Conservation (phyloP, 306 rosid species). For the Aeschynomene evenia region DNA sequence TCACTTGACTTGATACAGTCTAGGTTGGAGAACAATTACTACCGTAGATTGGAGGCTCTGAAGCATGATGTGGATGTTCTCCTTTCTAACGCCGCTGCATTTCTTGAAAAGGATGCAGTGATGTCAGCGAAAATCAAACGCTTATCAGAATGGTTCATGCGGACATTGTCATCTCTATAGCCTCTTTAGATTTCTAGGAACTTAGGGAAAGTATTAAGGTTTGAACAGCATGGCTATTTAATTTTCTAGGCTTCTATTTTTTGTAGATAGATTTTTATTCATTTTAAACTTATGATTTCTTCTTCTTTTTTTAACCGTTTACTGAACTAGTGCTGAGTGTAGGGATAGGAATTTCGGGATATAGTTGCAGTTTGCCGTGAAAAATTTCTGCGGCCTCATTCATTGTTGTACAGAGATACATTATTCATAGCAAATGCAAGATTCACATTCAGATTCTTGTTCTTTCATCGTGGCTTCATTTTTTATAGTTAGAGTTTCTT, state of each 20-base stretch:
- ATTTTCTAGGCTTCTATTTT: conserved; percentile 23
- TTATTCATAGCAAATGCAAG: conserved; percentile 42
- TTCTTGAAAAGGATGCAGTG: conserved; percentile 59
- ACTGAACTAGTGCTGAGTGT: conserved; percentile 29
- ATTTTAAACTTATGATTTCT: conserved; percentile 27
- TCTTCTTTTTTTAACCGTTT: conserved; percentile 17
- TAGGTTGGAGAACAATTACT: conserved; percentile 82
- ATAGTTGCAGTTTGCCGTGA: conserved; percentile 49
- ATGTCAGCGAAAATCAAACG: conserved; percentile 54
- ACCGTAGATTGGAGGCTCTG: conserved; percentile 85
- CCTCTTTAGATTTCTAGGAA: conserved; percentile 26
- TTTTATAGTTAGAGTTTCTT: not conserved
- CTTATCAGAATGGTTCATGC: conserved; percentile 80
- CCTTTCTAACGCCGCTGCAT: conserved; percentile 60
- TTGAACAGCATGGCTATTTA: conserved; percentile 37
- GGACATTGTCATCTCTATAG: conserved; percentile 59
- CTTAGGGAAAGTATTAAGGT: conserved; percentile 39
- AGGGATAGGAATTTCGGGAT: conserved; percentile 40
- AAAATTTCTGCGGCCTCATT: conserved; percentile 55
- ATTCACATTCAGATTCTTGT: conserved; percentile 22
- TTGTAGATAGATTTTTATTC: conserved; percentile 63
- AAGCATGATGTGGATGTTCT: conserved; percentile 70
- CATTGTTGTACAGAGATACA: conserved; percentile 65
- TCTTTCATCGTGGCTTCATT: not conserved
- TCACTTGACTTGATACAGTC: conserved; percentile 67